Evolutionary conservation across 805 yeast species (phyloP).

Genomic region (Candida xiaguanensis): DNA sequence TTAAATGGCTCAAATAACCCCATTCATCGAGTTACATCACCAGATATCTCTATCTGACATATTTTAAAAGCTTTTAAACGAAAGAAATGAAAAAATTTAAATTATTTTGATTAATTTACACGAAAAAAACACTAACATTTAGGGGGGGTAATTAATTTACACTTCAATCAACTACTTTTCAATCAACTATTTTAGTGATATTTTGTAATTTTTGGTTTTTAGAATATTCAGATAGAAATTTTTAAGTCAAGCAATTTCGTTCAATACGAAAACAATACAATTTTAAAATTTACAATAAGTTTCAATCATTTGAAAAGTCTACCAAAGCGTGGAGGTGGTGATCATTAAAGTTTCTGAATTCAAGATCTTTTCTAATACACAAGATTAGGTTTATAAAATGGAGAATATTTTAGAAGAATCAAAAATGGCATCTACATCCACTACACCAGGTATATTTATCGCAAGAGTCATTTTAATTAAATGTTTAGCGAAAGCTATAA

Average conservation of each 20-base stretch:
- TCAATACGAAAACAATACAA: conserved; percentile 1
- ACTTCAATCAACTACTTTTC: conserved; percentile 1
- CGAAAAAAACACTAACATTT: no score
- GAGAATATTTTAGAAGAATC: background rate
- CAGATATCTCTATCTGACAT: no score
- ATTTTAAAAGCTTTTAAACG: no score
- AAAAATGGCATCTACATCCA: background rate
- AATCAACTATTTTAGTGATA: conserved; percentile 1
- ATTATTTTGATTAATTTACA: no score
- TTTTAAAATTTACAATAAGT: background rate
- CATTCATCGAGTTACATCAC: no score
- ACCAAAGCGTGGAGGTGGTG: conserved; percentile 1
- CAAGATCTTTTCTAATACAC: conserved; percentile 1
- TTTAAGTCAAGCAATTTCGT: conserved; percentile 1
- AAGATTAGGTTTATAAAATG: conserved; percentile 1
- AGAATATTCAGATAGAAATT: conserved; percentile 1
- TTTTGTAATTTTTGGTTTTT: background rate
- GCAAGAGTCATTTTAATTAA: conserved; percentile 1
- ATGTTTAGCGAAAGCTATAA: background rate
- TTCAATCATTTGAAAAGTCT: conserved; percentile 1
- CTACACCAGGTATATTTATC: conserved; percentile 1
- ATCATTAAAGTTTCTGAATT: conserved; percentile 1
- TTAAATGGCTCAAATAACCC: no score
- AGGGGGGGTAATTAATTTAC: no score
- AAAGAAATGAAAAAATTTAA: no score